phyloP scores from a whole-genome alignment of 257 asterid species.

The Rubia yunnanensis region DNA sequence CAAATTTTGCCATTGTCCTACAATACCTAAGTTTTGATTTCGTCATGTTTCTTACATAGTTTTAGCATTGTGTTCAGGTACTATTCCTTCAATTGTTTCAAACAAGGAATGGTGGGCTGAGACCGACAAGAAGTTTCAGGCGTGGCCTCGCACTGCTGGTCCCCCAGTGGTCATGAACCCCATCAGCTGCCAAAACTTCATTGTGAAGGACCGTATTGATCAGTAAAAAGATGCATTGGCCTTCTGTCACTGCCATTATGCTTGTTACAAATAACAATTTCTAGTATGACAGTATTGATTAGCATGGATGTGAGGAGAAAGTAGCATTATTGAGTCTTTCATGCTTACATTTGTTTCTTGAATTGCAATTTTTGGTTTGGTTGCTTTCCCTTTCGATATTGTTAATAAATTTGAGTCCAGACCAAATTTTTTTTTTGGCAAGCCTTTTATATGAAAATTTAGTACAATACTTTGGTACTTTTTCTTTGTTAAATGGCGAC shows the following conservation, averaged over 20 bases:
- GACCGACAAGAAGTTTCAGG: slow-evolving; percentile 89
- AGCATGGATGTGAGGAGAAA: slow-evolving; percentile 9
- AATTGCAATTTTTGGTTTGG: background rate
- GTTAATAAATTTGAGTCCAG: slow-evolving; percentile 9
- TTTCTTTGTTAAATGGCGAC: background rate
- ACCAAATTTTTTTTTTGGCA: background rate
- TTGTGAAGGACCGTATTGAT: slow-evolving; percentile 56
- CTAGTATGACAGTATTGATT: background rate
- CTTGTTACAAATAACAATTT: background rate
- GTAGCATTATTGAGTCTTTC: background rate
- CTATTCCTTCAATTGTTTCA: slow-evolving; percentile 56
- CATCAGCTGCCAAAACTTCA: slow-evolving; percentile 86
- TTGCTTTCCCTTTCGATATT: background rate
- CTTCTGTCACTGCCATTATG: background rate
- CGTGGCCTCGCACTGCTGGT: slow-evolving; percentile 99
- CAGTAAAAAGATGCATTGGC: slow-evolving; percentile 9
- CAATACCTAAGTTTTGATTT: background rate
- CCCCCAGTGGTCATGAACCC: slow-evolving; percentile 99
- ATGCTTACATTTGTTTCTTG: background rate
- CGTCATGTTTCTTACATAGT: background rate
- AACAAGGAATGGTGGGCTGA: slow-evolving; percentile 60
- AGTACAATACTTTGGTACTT: background rate
- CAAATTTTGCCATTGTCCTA: slow-evolving; percentile 13
- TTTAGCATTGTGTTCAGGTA: slow-evolving; percentile 31
- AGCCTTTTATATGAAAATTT: background rate